Base-by-base conservation (phyloP, 495 filamentous ascomycete genomes). In the Aspergillus saccharolyticus region DNA sequence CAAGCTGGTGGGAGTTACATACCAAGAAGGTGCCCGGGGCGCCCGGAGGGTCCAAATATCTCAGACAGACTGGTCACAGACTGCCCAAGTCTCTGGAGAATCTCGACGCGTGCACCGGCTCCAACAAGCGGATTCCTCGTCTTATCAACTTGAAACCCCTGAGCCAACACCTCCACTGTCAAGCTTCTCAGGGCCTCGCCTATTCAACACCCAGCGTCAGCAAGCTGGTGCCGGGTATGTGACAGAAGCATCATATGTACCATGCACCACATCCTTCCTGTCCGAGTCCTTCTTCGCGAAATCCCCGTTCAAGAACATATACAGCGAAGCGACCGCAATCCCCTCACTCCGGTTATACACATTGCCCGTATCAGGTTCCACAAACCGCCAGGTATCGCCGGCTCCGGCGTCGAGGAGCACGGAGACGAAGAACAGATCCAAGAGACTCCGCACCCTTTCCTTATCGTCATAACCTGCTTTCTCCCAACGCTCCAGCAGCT, bases 401-500 rank as follows among this genome's bases (percentile, higher is more conserved):
- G 91, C 90, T 4, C 91, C 91, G 4, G 91, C 91, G 69, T 96
- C 91, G 5, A 96, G 81, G 44, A 96, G 77, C 16, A 96, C 91
- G n/a, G 90, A 92, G 54, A 95, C 86, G 47, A 95, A 77, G 73
- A 95, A 95, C 16, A 96, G 78, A 65, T 96, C 91, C 42, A 95
- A 75, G 51, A 95, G 76, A 55, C 91, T 81, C 24, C 90, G 85
- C 28, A 86, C 87, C 53, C 84, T 82, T 71, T 96, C 91, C 17
- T 80, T 77, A 25, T 76, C 77, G 70, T 94, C 89, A 39, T 88
- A 78, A 9, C 65, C 66, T 19, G 70, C 69, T 7, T 76, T 72
- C 3, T 83, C 77, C 80, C 89, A 96, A 28, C 80, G 80, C 8
- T 78, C 70, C 25, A 91, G 76, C n/a, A 96, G 79, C 51, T 87